Conservation (phyloP, 768 basidiomycete species). For the Zangia roseola region DNA sequence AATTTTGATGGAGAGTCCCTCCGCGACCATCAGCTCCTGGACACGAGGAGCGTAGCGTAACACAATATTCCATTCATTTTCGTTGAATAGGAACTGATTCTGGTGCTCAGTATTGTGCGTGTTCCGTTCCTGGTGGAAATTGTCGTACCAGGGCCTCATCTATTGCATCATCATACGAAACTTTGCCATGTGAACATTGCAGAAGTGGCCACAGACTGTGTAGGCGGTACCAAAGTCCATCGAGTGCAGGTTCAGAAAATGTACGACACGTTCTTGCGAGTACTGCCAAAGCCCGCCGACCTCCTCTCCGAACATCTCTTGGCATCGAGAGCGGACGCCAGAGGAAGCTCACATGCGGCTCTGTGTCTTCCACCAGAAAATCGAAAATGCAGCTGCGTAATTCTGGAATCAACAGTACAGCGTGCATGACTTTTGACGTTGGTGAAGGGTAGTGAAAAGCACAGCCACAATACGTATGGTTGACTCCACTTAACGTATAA, state of each 20-base stretch:
- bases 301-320: background rate
- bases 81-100: slow-evolving; percentile 2
- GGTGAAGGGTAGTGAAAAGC: too few species aligned
- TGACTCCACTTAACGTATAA: too few species aligned
- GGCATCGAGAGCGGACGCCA: too few species aligned
- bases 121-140: background rate
- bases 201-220: too few species aligned
- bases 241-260: slow-evolving; percentile 2
- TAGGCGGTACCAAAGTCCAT: too few species aligned
- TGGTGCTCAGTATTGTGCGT: background rate
- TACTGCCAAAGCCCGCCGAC: slow-evolving; percentile 1
- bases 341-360: too few species aligned
- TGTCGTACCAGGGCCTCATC: background rate
- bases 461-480: too few species aligned
- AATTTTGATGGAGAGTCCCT: background rate
- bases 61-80: slow-evolving; percentile 1
- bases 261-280: slow-evolving; percentile 15
- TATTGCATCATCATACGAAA: background rate
- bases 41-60: slow-evolving; percentile 7
- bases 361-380: background rate
- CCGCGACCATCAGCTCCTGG: background rate
- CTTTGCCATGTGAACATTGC: too few species aligned
- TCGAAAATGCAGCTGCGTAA: slow-evolving; percentile 1
- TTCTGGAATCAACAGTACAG: slow-evolving; percentile 2
- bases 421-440: too few species aligned